These are phyloP conservation scores for Penicillium sp. DNA, from an alignment of 2,329 filamentous ascomycete species.

Conservation along the genomic window DNA sequence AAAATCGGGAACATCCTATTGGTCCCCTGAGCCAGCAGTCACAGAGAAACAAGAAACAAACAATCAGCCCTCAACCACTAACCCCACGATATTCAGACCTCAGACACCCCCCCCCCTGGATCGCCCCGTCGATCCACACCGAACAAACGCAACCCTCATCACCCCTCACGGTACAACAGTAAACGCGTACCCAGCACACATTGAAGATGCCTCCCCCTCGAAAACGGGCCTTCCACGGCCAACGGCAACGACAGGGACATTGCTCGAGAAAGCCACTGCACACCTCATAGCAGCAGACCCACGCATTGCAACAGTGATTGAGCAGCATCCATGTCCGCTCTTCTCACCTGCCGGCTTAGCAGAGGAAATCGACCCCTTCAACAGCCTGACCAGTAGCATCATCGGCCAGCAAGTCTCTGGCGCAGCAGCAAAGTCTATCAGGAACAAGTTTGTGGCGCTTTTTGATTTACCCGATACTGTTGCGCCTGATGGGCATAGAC, in stretches of 20 bases:
- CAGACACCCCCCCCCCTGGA: constrained; percentile 44
- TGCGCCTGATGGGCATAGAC: constrained; percentile 9
- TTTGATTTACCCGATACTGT: constrained; percentile 52
- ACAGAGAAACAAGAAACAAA: constrained; percentile 31
- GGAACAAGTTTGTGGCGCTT: constrained; percentile 74
- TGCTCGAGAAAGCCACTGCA: constrained; percentile 72
- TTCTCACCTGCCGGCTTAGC: constrained; percentile 81
- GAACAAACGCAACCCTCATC: constrained; percentile 50
- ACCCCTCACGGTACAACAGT: constrained; percentile 47
- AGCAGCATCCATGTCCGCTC: constrained; percentile 70
- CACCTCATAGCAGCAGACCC: constrained; percentile 73
- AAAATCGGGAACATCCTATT: constrained; percentile 15
- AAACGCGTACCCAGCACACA: constrained; percentile 48
- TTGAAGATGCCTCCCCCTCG: constrained; percentile 41
- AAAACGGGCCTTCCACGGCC: constrained; percentile 42
- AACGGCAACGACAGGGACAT: constrained; percentile 63
- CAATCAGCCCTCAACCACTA: constrained; percentile 25
- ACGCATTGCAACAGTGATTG: constrained; percentile 68
- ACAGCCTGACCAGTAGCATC: constrained; percentile 77
- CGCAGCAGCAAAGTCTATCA: constrained; percentile 85
- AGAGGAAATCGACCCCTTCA: constrained; percentile 85
- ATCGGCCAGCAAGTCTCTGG: constrained; percentile 96
- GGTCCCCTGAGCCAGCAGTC: constrained; percentile 19
- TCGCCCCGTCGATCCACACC: constrained; percentile 48
- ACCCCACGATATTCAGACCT: constrained; percentile 43